Conservation (phyloP, 176 grass and related monocot genomes). For the Typha latifolia region DNA sequence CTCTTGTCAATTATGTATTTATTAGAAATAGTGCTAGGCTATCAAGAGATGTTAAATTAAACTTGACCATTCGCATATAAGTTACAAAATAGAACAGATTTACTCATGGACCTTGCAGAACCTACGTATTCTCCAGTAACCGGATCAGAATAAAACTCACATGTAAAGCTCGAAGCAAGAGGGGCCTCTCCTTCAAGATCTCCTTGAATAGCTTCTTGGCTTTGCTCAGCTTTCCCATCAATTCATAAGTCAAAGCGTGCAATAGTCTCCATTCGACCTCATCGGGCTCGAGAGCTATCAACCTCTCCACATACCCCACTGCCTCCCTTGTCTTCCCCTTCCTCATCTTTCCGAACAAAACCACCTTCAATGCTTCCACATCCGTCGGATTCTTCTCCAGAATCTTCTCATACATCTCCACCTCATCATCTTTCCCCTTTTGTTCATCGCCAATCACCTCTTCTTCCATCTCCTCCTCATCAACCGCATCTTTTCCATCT, state of each 20-base stretch:
- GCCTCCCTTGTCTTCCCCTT: constrained; percentile 51
- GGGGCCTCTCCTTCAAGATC: constrained; percentile 57
- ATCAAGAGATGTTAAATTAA: too few relatives aligned
- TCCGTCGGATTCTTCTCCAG: constrained; percentile 45
- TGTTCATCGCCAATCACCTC: constrained; percentile 10
- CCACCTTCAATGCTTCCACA: constrained; percentile 60
- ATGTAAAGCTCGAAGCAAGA: constrained; percentile 67
- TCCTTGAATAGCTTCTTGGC: constrained; percentile 63
- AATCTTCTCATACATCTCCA: constrained; percentile 48
- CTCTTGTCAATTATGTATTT: too few relatives aligned
- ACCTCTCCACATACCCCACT: constrained; percentile 33
- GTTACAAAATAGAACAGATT: not conserved
- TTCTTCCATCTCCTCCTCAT: constrained; percentile 18
- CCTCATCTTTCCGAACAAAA: constrained; percentile 62
- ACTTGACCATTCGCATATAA: too few relatives aligned
- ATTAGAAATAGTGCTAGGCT: too few relatives aligned
- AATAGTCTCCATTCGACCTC: constrained; percentile 75
- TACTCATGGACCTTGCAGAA: too few relatives aligned
- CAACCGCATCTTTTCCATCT: not conserved
- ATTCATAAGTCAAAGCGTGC: constrained; percentile 65
- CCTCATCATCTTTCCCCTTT: constrained; percentile 29
- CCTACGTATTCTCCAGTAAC: not conserved
- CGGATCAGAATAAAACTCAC: constrained; percentile 31
- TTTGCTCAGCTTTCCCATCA: constrained; percentile 41
- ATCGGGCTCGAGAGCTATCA: constrained; percentile 47